Evolutionary conservation across 768 basidiomycete species (phyloP).

Genomic region (Leucocoprinus sp.): DNA sequence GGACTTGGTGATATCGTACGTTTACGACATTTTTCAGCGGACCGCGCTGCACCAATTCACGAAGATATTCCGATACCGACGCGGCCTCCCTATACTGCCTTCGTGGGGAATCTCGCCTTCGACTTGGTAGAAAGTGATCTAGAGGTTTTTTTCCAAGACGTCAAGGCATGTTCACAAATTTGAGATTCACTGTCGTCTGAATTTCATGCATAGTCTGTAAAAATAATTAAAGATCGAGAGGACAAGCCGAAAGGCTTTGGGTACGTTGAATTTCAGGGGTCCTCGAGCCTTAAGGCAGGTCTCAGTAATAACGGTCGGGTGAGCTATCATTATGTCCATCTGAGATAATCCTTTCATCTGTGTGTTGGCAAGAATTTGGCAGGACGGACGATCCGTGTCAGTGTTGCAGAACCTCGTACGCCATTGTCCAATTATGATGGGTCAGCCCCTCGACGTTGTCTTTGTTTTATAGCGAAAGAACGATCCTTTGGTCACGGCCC

Average conservation of each 20-base stretch:
- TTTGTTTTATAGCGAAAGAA: conserved; percentile 58
- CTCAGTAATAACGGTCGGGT: conserved; percentile 65
- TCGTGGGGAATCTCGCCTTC: conserved; percentile 91
- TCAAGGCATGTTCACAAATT: conserved; percentile 37
- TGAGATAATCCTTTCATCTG: conserved; percentile 2
- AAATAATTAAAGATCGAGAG: conserved; percentile 89
- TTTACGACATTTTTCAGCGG: conserved; percentile 37
- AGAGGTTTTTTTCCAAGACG: conserved; percentile 66
- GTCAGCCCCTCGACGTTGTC: neutral
- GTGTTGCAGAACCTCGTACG: conserved; percentile 95
- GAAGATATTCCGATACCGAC: conserved; percentile 97
- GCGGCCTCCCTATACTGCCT: conserved; percentile 92
- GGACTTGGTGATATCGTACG: conserved; percentile 10
- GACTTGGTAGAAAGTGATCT: conserved; percentile 83
- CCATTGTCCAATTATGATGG: conserved; percentile 15
- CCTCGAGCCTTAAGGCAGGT: conserved; percentile 82
- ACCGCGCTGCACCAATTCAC: conserved; percentile 45
- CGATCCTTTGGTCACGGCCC: conserved; percentile 30
- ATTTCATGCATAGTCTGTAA: conserved; percentile 62
- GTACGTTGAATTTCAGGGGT: conserved; percentile 88
- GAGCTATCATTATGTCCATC: conserved; percentile 20
- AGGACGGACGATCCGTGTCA: conserved; percentile 78
- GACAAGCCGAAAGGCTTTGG: conserved; percentile 98
- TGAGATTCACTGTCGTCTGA: neutral
- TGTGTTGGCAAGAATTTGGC: conserved; percentile 45